These are phyloP conservation scores for Thelonectria blattea DNA, from an alignment of 2,329 filamentous ascomycete species.

Conservation along the genomic window DNA sequence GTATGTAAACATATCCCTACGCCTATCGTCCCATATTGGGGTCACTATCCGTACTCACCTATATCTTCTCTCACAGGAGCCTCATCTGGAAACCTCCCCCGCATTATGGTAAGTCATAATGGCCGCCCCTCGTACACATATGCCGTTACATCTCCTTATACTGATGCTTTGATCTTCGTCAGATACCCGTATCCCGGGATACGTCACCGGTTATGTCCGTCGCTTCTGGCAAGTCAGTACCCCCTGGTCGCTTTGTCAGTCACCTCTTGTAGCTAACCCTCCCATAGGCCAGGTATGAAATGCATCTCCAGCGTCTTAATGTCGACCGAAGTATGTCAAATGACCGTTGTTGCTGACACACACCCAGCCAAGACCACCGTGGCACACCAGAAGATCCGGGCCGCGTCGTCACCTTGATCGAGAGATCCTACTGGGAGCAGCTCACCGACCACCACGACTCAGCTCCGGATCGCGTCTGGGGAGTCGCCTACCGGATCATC, in stretches of 20 bases:
- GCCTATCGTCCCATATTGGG: neutral
- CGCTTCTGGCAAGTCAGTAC: constrained; percentile 93
- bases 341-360: constrained; percentile 7
- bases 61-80: constrained; percentile 58
- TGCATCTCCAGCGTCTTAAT: neutral
- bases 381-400: constrained; percentile 88
- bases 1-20: constrained; percentile 55
- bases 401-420: constrained; percentile 91
- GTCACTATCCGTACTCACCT: constrained; percentile 22
- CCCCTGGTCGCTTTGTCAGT: neutral
- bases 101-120: constrained; percentile 74
- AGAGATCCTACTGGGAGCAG: constrained; percentile 80
- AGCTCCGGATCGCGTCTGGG: constrained; percentile 78
- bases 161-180: constrained; percentile 17
- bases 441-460: constrained; percentile 71
- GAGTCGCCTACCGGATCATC: constrained; percentile 86
- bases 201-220: constrained; percentile 91
- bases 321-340: neutral
- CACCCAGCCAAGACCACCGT: constrained; percentile 84
- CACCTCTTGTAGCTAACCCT: constrained; percentile 11
- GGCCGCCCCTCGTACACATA: constrained; percentile 2
- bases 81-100: constrained; percentile 98
- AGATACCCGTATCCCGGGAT: constrained; percentile 88
- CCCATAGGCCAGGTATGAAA: constrained; percentile 43
- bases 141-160: neutral